phyloP scores from a whole-genome alignment of 2,329 filamentous ascomycete species.

The Tolypocladium amazonense region DNA sequence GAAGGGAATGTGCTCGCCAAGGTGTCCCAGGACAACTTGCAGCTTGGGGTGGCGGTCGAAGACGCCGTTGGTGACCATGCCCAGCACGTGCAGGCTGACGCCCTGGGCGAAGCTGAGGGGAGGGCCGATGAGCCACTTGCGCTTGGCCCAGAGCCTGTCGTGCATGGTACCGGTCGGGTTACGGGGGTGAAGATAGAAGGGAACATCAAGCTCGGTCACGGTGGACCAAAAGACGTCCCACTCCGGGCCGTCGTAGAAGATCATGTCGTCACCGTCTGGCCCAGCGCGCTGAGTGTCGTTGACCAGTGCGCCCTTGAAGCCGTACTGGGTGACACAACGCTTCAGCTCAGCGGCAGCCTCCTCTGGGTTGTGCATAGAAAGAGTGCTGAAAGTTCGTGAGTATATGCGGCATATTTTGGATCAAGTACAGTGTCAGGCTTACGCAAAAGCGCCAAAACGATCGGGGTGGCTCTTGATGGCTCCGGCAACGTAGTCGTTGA shows the following conservation, averaged over 20 bases:
- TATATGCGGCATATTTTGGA: not conserved
- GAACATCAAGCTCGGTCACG: constrained; percentile 48
- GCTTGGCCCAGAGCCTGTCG: constrained; percentile 47
- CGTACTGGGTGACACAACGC: constrained; percentile 42
- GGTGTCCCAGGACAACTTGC: constrained; percentile 34
- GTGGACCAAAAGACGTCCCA: constrained; percentile 54
- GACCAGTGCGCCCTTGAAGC: constrained; percentile 53
- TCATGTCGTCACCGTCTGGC: constrained; percentile 44
- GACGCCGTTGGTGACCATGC: constrained; percentile 38
- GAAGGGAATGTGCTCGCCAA: constrained; percentile 38
- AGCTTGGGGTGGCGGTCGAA: constrained; percentile 36
- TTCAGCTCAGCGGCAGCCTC: constrained; percentile 38
- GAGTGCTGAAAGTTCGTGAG: constrained; percentile 16
- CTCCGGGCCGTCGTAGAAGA: constrained; percentile 53
- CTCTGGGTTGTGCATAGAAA: constrained; percentile 42
- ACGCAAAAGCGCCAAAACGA: constrained; percentile 36
- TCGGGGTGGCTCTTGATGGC: constrained; percentile 26
- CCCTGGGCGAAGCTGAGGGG: constrained; percentile 48
- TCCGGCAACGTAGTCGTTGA: constrained; percentile 29
- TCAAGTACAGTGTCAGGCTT: not conserved
- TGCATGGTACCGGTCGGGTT: constrained; percentile 45
- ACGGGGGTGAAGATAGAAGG: constrained; percentile 53
- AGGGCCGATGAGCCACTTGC: constrained; percentile 49
- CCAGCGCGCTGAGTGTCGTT: constrained; percentile 52
- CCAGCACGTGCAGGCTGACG: constrained; percentile 45